Evolutionary conservation across 768 basidiomycete species (phyloP).

Genomic region (Suillus discolor): DNA sequence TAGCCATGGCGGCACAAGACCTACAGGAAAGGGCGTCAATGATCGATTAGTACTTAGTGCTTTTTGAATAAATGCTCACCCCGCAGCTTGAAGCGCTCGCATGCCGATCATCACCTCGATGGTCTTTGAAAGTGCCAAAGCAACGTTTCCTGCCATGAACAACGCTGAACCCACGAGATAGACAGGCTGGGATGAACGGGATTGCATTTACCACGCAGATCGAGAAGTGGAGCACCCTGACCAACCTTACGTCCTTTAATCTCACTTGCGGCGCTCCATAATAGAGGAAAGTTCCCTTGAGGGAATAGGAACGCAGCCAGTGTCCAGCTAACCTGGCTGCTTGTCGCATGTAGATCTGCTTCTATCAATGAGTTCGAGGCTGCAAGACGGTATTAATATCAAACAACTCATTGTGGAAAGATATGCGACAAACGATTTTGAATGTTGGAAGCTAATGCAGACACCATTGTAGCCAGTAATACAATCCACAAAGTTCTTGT

Average conservation of each 20-base stretch:
- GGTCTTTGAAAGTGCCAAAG: constrained; percentile 55
- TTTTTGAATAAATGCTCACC: constrained; percentile 39
- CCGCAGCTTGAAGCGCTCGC: constrained; percentile 65
- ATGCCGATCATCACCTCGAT: constrained; percentile 65
- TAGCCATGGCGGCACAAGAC: constrained; percentile 65
- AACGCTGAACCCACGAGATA: constrained; percentile 55
- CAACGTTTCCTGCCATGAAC: constrained; percentile 59
- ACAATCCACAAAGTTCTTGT: constrained; percentile 20
- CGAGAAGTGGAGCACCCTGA: neutral
- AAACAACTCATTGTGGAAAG: neutral
- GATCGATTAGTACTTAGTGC: constrained; percentile 4
- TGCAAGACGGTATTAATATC: constrained; percentile 25
- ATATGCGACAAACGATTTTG: constrained; percentile 27
- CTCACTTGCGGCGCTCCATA: constrained; percentile 74
- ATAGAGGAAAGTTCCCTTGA: constrained; percentile 66
- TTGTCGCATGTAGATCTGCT: constrained; percentile 59
- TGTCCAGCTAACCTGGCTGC: constrained; percentile 63
- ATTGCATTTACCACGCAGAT: neutral
- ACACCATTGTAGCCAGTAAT: constrained; percentile 17
- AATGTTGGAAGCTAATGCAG: constrained; percentile 27
- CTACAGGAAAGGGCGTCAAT: constrained; percentile 31
- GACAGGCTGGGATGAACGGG: constrained; percentile 42
- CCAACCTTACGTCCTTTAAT: constrained; percentile 50
- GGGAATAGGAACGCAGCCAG: constrained; percentile 71
- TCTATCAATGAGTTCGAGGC: constrained; percentile 68